Evolutionary conservation across 2,329 filamentous ascomycete genomes (phyloP).

Genomic region (Colletotrichum nymphaeae): DNA sequence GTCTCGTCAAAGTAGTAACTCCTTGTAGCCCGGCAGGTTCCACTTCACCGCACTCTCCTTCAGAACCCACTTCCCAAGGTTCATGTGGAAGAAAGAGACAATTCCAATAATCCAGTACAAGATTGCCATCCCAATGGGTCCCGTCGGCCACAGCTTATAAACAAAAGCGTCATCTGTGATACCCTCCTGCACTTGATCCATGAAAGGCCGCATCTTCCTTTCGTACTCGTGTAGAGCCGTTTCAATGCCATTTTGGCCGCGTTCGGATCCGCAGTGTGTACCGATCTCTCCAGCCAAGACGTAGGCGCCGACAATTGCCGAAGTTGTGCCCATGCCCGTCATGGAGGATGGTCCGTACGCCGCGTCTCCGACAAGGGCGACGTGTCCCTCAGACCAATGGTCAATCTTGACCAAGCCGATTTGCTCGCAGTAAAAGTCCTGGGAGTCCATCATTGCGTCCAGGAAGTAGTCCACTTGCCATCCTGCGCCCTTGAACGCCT

Average conservation of each 20-base stretch:
- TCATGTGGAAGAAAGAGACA: slow-evolving; percentile 20
- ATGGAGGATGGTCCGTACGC: slow-evolving; percentile 58
- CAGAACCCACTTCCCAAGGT: slow-evolving; percentile 7
- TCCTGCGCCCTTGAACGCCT: slow-evolving; percentile 54
- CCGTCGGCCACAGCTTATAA: slow-evolving; percentile 15
- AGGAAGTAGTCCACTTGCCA: slow-evolving; percentile 59
- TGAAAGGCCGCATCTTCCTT: slow-evolving; percentile 54
- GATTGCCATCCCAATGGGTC: slow-evolving; percentile 14
- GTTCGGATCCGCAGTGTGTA: slow-evolving; percentile 37
- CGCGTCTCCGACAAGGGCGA: slow-evolving; percentile 66
- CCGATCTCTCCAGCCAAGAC: slow-evolving; percentile 65
- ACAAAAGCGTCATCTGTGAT: slow-evolving; percentile 11
- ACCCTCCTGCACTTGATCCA: slow-evolving; percentile 52
- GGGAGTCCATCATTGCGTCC: slow-evolving; percentile 49
- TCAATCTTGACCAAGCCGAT: slow-evolving; percentile 58
- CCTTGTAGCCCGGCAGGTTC: slow-evolving; percentile 7
- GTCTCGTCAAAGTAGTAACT: background rate
- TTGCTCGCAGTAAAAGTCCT: slow-evolving; percentile 59
- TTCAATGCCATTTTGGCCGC: slow-evolving; percentile 32
- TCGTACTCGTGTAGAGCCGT: slow-evolving; percentile 56
- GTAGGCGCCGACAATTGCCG: slow-evolving; percentile 62
- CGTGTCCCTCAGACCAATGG: slow-evolving; percentile 56
- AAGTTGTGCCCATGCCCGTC: slow-evolving; percentile 64
- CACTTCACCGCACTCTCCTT: slow-evolving; percentile 1
- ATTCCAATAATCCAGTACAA: slow-evolving; percentile 17